Percentiles rank a stretch among this genome's conserved stretches.
Conservation (phyloP, 2,329 filamentous ascomycete species). For the Drechslerella coelobrocha region DNA sequence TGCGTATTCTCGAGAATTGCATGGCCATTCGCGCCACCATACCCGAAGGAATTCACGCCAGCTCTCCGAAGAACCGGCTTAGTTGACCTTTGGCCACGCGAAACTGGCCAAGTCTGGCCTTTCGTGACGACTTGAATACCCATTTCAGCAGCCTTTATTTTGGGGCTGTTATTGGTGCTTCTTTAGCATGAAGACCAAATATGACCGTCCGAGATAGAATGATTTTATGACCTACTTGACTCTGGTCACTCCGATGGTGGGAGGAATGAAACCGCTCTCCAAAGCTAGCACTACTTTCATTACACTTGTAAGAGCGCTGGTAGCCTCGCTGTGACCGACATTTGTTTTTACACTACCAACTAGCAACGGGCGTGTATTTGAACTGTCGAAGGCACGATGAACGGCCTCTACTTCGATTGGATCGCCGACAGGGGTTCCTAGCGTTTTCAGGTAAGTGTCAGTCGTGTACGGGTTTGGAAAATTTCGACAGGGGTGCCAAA, state of each 20-base stretch:
- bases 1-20: conserved; percentile 23
- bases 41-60: conserved; percentile 56
- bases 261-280: background rate
- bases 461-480: no score
- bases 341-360: conserved; percentile 66
- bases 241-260: no score
- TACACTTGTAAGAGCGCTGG: conserved; percentile 46
- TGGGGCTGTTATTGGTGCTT: no score
- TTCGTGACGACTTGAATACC: no score
- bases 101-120: no score
- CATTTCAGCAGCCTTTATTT: no score
- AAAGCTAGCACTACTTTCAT: background rate
- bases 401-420: background rate
- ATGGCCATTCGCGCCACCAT: conserved; percentile 52
- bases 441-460: no score
- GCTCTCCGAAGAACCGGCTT: conserved; percentile 7
- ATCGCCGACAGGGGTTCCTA: conserved; percentile 63
- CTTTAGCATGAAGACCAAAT: no score
- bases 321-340: conserved; percentile 65
- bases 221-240: no score
- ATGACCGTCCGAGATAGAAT: background rate
- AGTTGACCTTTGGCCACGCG: background rate
- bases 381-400: conserved; percentile 56
- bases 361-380: conserved; percentile 47
- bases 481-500: no score